These are phyloP conservation scores for Trichoderma pleuroti DNA, from an alignment of 2,329 filamentous ascomycete genomes.

Conservation along the genomic window DNA sequence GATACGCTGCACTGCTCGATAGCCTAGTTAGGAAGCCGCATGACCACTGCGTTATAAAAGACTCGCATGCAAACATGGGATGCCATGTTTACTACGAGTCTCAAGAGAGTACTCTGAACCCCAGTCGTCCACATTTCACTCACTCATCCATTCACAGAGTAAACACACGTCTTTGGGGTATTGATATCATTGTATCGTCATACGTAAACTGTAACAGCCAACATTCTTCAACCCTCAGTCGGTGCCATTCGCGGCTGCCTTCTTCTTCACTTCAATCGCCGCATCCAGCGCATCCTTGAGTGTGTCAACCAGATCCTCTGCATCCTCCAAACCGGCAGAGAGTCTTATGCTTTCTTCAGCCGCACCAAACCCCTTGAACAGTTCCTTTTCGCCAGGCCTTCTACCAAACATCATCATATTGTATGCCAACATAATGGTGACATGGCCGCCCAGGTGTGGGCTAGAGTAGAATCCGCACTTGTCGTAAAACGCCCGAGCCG, in stretches of 20 bases:
- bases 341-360: constrained; percentile 43
- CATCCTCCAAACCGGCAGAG: constrained; percentile 46
- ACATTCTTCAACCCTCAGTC: neutral
- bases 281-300: constrained; percentile 25
- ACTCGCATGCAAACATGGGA: neutral
- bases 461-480: constrained; percentile 46
- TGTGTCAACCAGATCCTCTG: constrained; percentile 40
- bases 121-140: neutral
- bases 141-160: neutral
- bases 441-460: constrained; percentile 52
- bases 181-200: neutral
- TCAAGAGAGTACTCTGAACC: neutral
- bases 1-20: neutral
- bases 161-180: neutral
- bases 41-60: neutral
- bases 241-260: neutral
- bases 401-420: constrained; percentile 43
- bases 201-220: neutral
- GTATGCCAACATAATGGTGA: constrained; percentile 48
- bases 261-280: constrained; percentile 19
- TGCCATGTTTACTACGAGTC: neutral
- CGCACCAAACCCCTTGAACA: constrained; percentile 39
- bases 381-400: constrained; percentile 34
- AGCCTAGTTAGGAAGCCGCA: neutral
- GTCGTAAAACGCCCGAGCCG: constrained; percentile 48